These are phyloP conservation scores for Fusarium mangiferae DNA, from an alignment of 2,329 filamentous ascomycete genomes.

Conservation along the genomic window DNA sequence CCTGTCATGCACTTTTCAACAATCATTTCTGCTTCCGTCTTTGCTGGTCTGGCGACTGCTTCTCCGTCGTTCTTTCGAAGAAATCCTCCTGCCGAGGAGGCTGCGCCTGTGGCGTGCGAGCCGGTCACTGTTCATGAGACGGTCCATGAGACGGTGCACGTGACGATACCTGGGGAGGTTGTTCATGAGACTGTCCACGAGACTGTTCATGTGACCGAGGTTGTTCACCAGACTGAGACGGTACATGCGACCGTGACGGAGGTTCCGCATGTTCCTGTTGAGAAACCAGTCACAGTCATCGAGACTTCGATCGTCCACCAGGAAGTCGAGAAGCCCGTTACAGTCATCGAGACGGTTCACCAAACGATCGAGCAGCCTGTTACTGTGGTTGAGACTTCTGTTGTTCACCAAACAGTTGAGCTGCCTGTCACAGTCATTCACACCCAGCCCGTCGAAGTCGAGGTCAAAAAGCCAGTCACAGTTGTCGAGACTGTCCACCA, in stretches of 20 bases:
- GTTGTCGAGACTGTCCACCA: slow-evolving; percentile 9
- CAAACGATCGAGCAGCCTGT: slow-evolving; percentile 11
- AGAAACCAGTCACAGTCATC: slow-evolving; percentile 2
- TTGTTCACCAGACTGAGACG: not conserved
- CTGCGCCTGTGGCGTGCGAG: slow-evolving; percentile 5
- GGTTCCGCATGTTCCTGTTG: slow-evolving; percentile 1
- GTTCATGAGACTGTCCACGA: slow-evolving; percentile 1
- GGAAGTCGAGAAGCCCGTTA: slow-evolving; percentile 18
- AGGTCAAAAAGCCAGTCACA: slow-evolving; percentile 17
- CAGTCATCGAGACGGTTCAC: slow-evolving; percentile 14
- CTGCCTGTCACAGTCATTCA: slow-evolving; percentile 7
- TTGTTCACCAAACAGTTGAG: slow-evolving; percentile 15
- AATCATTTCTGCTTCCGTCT: slow-evolving; percentile 6
- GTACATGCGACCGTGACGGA: slow-evolving; percentile 12
- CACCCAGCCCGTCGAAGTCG: not conserved
- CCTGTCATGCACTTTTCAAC: slow-evolving; percentile 19
- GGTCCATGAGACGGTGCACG: slow-evolving; percentile 1
- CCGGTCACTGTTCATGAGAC: slow-evolving; percentile 25
- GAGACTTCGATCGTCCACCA: not conserved
- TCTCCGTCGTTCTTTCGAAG: slow-evolving; percentile 22
- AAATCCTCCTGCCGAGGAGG: slow-evolving; percentile 19
- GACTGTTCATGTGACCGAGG: slow-evolving; percentile 7
- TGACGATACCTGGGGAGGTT: slow-evolving; percentile 12
- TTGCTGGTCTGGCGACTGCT: slow-evolving; percentile 21
- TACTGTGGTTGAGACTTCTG: slow-evolving; percentile 3